phyloP scores from a whole-genome alignment of 2,329 filamentous ascomycete genomes.

The Macroventuria anomochaeta region DNA sequence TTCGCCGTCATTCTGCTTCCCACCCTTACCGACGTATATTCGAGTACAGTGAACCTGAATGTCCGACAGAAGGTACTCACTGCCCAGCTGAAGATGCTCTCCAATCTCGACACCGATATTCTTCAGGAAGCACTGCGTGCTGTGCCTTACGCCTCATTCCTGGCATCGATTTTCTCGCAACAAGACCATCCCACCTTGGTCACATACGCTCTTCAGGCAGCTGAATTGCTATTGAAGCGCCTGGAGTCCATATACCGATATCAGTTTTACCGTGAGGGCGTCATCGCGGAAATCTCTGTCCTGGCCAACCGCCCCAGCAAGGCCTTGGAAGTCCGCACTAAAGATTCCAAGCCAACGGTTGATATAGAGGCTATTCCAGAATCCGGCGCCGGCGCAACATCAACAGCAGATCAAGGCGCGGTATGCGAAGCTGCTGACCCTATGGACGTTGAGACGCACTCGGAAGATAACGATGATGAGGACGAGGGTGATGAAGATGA shows the following conservation, averaged over 20 bases:
- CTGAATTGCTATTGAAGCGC: slow-evolving; percentile 83
- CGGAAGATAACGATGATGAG: slow-evolving; percentile 57
- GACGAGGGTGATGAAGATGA: slow-evolving; percentile 61
- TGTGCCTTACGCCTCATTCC: slow-evolving; percentile 93
- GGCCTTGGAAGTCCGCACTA: slow-evolving; percentile 36
- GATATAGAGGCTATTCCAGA: slow-evolving; percentile 35
- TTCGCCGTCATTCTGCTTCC: slow-evolving; percentile 94
- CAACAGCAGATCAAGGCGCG: slow-evolving; percentile 41
- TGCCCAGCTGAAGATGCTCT: slow-evolving; percentile 98
- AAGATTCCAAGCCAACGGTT: slow-evolving; percentile 33
- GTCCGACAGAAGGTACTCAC: slow-evolving; percentile 94
- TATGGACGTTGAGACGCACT: slow-evolving; percentile 59
- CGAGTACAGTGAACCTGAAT: slow-evolving; percentile 93
- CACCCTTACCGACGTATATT: slow-evolving; percentile 94
- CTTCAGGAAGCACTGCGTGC: slow-evolving; percentile 83
- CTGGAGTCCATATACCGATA: slow-evolving; percentile 90
- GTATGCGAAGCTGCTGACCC: slow-evolving; percentile 60
- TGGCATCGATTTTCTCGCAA: slow-evolving; percentile 93
- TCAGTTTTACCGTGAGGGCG: slow-evolving; percentile 96
- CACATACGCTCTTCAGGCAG: slow-evolving; percentile 84
- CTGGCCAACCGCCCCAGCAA: slow-evolving; percentile 64
- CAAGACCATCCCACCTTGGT: slow-evolving; percentile 90
- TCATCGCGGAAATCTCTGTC: slow-evolving; percentile 88
- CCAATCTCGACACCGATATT: slow-evolving; percentile 85
- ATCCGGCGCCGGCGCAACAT: slow-evolving; percentile 32